Evolutionary conservation across 208 protist genomes (phyloP).

Genomic region (Trypanosoma cruzi): DNA sequence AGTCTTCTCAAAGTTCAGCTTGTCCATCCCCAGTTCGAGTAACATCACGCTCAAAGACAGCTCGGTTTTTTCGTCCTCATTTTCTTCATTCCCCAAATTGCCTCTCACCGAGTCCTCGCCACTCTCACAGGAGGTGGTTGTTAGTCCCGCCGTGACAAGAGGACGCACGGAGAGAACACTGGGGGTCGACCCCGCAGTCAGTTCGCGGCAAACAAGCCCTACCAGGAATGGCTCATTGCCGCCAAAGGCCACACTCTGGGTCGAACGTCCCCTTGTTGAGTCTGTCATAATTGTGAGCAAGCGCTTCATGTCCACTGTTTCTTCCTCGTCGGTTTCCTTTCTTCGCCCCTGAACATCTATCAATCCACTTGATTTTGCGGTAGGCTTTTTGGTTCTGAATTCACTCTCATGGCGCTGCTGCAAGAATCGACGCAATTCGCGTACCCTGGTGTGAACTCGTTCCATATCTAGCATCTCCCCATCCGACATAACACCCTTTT

Average conservation of each 20-base stretch:
- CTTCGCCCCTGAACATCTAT: neutral
- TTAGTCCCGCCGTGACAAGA: neutral
- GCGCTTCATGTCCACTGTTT: neutral
- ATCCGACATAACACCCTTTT: neutral
- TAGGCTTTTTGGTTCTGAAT: neutral
- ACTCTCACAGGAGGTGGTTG: neutral
- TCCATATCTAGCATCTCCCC: neutral
- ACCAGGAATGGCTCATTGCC: neutral
- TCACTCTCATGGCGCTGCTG: conserved; percentile 12
- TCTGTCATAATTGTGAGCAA: neutral
- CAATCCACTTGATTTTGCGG: neutral
- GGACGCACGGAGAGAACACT: neutral
- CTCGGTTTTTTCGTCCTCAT: neutral
- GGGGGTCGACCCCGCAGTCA: neutral
- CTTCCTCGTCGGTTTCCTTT: neutral
- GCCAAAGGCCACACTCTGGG: neutral
- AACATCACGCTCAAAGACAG: conserved; percentile 12
- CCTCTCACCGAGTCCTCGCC: neutral
- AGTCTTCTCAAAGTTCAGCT: neutral
- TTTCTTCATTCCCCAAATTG: neutral
- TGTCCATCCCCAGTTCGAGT: neutral
- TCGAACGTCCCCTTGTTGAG: neutral
- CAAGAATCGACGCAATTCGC: conserved; percentile 5
- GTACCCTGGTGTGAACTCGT: neutral
- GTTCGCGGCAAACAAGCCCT: neutral